A percentile compares a stretch with the other conserved stretches of the same genome.
Conservation (phyloP, 768 basidiomycete species). For the Trametes cubensis region DNA sequence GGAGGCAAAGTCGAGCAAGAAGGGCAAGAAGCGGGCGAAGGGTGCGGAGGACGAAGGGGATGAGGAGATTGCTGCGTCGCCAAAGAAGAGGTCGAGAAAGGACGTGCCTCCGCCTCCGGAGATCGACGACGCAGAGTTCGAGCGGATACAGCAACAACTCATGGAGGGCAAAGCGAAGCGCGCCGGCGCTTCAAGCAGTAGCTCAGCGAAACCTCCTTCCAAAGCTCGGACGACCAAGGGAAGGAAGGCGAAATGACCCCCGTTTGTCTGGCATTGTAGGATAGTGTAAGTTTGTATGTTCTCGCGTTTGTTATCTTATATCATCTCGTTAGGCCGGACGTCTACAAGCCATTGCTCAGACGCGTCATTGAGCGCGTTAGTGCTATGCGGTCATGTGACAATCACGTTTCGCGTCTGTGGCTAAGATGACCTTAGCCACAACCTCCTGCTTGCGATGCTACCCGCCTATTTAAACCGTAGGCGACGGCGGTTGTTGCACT, state of each 20-base stretch:
- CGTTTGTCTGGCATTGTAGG: constrained; percentile 3
- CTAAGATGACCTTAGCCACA: neutral
- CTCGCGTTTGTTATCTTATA: constrained; percentile 1
- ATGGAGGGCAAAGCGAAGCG: constrained; percentile 49
- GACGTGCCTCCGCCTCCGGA: constrained; percentile 50
- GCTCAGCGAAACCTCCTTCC: constrained; percentile 16
- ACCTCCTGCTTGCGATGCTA: neutral
- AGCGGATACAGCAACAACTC: constrained; percentile 58
- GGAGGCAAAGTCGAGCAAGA: constrained; percentile 50
- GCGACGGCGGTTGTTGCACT: too few relatives aligned
- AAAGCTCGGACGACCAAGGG: constrained; percentile 15
- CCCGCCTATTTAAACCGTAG: neutral
- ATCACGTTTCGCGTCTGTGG: constrained; percentile 8
- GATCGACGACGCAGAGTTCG: constrained; percentile 68
- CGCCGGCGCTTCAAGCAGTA: constrained; percentile 21
- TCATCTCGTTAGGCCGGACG: neutral
- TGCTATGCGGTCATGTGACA: neutral
- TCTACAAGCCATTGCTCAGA: neutral
- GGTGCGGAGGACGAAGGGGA: constrained; percentile 46
- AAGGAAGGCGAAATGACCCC: constrained; percentile 18
- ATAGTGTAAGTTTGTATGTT: constrained; percentile 23
- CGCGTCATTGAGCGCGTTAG: neutral
- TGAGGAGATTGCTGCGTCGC: constrained; percentile 32
- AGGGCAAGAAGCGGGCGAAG: constrained; percentile 45
- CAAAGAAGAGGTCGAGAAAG: constrained; percentile 49